phyloP scores from a whole-genome alignment of 495 filamentous ascomycete species.

The Neurospora sp. region DNA sequence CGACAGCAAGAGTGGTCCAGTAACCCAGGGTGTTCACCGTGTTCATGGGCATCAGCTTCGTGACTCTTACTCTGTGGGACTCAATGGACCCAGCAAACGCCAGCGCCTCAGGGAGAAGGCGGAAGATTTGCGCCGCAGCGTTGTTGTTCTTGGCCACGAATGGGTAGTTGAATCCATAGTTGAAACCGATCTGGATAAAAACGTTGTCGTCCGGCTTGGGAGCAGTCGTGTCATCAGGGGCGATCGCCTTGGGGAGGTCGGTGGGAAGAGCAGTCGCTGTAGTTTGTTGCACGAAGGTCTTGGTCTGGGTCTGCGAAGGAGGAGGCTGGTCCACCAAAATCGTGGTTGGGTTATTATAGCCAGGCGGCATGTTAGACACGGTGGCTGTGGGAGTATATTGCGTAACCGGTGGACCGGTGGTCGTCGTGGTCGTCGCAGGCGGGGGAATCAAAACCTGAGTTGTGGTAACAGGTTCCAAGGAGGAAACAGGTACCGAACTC shows the following conservation, averaged over 20 bases:
- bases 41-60: slow-evolving; percentile 67
- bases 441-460: not conserved
- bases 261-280: slow-evolving; percentile 45
- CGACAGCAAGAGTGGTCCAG: slow-evolving; percentile 71
- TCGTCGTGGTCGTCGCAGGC: not conserved
- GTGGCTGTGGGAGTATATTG: slow-evolving; percentile 28
- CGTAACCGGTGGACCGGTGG: slow-evolving; percentile 18
- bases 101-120: slow-evolving; percentile 65
- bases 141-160: slow-evolving; percentile 63
- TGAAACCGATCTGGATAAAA: slow-evolving; percentile 79
- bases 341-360: slow-evolving; percentile 27
- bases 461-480: not conserved
- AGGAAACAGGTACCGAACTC: not conserved
- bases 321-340: slow-evolving; percentile 27
- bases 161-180: slow-evolving; percentile 64
- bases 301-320: slow-evolving; percentile 22
- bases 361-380: slow-evolving; percentile 31
- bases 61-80: slow-evolving; percentile 47
- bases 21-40: slow-evolving; percentile 59
- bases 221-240: slow-evolving; percentile 34
- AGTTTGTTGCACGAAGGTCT: slow-evolving; percentile 12
- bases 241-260: slow-evolving; percentile 62
- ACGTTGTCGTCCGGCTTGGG: slow-evolving; percentile 47
- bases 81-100: slow-evolving; percentile 51
- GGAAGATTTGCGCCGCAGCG: slow-evolving; percentile 80